Conservation (phyloP, 1,284 basidiomycete species). For the Somion occarium region DNA sequence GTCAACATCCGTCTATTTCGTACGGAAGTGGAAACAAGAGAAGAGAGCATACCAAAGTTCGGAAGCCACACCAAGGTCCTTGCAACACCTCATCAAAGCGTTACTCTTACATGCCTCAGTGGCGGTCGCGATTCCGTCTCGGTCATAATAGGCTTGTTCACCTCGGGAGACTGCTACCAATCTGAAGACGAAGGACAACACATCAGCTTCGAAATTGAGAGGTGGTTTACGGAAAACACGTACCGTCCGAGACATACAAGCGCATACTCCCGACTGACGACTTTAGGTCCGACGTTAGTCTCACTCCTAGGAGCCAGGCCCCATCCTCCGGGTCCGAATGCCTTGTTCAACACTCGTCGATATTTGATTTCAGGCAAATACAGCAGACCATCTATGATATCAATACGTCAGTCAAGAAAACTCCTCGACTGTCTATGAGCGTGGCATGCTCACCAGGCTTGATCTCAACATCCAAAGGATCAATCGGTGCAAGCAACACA, state of each 20-base stretch:
- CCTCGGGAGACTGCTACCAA: slow-evolving; percentile 90
- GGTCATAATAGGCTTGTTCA: slow-evolving; percentile 97
- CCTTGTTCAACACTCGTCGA: slow-evolving; percentile 88
- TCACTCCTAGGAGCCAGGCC: slow-evolving; percentile 92
- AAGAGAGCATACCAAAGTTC: slow-evolving; percentile 79
- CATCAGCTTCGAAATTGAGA: slow-evolving; percentile 1
- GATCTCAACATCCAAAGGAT: slow-evolving; percentile 83
- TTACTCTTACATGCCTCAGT: slow-evolving; percentile 96
- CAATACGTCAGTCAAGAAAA: neutral
- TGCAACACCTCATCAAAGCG: slow-evolving; percentile 97
- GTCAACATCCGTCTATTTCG: slow-evolving; percentile 4
- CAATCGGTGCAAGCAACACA: slow-evolving; percentile 71
- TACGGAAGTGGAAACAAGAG: neutral
- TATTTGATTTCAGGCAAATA: slow-evolving; percentile 99
- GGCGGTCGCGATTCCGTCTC: slow-evolving; percentile 87
- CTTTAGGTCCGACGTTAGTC: slow-evolving; percentile 84
- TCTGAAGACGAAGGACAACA: slow-evolving; percentile 35
- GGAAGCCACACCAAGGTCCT: slow-evolving; percentile 93
- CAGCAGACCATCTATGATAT: slow-evolving; percentile 77
- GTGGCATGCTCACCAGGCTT: slow-evolving; percentile 80
- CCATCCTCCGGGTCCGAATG: slow-evolving; percentile 97
- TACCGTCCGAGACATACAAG: slow-evolving; percentile 91
- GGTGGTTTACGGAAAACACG: neutral
- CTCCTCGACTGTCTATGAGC: neutral
- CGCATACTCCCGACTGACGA: slow-evolving; percentile 93